Conservation (phyloP, 129 eudicot species). For the Escallonia rubra region DNA sequence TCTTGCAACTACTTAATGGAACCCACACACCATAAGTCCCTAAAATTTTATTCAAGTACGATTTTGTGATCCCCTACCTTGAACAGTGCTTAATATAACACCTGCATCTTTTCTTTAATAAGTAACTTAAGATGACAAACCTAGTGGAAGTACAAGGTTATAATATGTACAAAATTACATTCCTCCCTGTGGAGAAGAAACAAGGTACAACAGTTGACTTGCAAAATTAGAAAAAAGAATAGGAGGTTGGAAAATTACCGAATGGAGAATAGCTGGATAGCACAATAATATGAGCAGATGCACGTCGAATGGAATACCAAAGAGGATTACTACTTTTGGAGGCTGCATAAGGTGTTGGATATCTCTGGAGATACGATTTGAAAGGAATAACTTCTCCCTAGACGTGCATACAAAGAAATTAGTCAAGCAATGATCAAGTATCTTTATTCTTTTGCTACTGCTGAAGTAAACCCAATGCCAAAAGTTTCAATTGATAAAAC, state of each 20-base stretch:
- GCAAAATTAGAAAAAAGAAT: neutral
- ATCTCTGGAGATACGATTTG: conserved; percentile 77
- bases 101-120: no score
- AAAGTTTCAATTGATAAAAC: no score
- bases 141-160: no score
- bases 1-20: no score
- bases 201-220: neutral
- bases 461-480: neutral
- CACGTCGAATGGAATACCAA: conserved; percentile 92
- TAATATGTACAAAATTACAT: no score
- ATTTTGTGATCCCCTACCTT: no score
- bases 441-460: neutral
- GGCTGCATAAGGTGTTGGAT: conserved; percentile 77
- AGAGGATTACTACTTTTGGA: conserved; percentile 72
- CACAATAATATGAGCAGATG: conserved; percentile 91
- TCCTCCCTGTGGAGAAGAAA: neutral
- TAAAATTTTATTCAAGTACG: no score
- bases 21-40: no score
- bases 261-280: conserved; percentile 93
- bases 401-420: conserved; percentile 5
- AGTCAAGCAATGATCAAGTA: neutral
- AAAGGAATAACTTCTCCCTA: conserved; percentile 81
- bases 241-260: conserved; percentile 38
- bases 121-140: no score
- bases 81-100: no score